Percentiles rank a stretch among this genome's conserved stretches.
Conservation (phyloP, 2,329 filamentous ascomycete genomes). For the Acephala macrosclerotiorum region DNA sequence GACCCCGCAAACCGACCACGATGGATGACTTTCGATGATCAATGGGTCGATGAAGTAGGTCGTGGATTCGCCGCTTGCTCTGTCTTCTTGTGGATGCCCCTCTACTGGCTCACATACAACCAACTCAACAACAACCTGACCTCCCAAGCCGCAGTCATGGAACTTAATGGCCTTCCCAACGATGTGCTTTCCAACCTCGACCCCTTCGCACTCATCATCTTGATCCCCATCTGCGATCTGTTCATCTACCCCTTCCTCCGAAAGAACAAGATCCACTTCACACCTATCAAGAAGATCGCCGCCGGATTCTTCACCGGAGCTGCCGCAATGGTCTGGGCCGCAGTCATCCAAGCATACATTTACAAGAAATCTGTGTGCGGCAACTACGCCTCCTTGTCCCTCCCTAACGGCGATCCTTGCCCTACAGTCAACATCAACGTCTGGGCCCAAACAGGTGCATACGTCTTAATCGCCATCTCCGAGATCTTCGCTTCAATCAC, state of each 20-base stretch:
- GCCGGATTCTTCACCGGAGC: conserved; percentile 72
- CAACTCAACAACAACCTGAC: conserved; percentile 66
- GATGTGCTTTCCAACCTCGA: conserved; percentile 80
- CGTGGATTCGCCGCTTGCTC: conserved; percentile 74
- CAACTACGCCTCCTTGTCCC: conserved; percentile 55
- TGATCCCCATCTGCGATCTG: conserved; percentile 75
- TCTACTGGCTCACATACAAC: conserved; percentile 48
- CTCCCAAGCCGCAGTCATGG: conserved; percentile 71
- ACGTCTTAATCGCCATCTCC: conserved; percentile 60
- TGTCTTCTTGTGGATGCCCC: conserved; percentile 67
- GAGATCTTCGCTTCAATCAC: conserved; percentile 66
- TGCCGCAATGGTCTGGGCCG: conserved; percentile 65
- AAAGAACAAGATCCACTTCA: conserved; percentile 69
- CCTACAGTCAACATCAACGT: conserved; percentile 69
- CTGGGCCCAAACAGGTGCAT: conserved; percentile 59
- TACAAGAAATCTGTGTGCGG: conserved; percentile 71
- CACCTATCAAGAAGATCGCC: conserved; percentile 78
- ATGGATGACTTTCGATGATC: conserved; percentile 86
- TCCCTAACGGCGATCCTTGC: conserved; percentile 47
- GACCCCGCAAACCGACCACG: conserved; percentile 60
- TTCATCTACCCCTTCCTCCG: conserved; percentile 74
- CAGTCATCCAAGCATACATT: conserved; percentile 66
- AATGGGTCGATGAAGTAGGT: conserved; percentile 80
- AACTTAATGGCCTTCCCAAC: conserved; percentile 76
- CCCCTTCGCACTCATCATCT: conserved; percentile 76